A percentile compares a stretch with the other conserved stretches of the same genome.
These are phyloP conservation scores for Colletotrichum sp. DNA, from an alignment of 2,329 filamentous ascomycete genomes.

Conservation along the genomic window DNA sequence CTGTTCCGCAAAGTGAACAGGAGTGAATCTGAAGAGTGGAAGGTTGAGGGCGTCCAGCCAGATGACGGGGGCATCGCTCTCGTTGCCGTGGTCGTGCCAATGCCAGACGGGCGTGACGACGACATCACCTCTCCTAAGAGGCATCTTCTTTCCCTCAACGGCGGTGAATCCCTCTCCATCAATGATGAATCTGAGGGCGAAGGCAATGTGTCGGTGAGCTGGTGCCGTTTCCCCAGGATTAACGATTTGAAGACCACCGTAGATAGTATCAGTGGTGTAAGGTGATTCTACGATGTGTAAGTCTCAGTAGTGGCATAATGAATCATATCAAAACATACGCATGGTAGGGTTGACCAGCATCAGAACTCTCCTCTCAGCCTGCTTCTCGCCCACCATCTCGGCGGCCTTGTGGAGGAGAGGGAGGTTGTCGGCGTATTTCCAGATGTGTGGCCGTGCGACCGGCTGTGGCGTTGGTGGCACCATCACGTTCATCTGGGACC, in stretches of 20 bases:
- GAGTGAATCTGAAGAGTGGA: slow-evolving; percentile 54
- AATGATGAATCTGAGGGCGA: slow-evolving; percentile 63
- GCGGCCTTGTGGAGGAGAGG: slow-evolving; percentile 40
- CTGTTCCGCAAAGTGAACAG: slow-evolving; percentile 60
- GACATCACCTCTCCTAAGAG: slow-evolving; percentile 57
- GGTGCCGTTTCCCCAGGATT: slow-evolving; percentile 60
- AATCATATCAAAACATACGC: slow-evolving; percentile 29
- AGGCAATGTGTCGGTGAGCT: slow-evolving; percentile 61
- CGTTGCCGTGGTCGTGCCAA: slow-evolving; percentile 66
- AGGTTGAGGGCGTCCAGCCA: slow-evolving; percentile 64
- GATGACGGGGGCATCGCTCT: slow-evolving; percentile 57
- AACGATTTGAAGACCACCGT: slow-evolving; percentile 61
- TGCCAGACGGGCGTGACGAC: slow-evolving; percentile 64
- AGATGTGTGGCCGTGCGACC: slow-evolving; percentile 41
- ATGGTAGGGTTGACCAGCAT: slow-evolving; percentile 46
- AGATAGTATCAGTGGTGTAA: slow-evolving; percentile 63
- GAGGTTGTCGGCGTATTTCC: slow-evolving; percentile 39
- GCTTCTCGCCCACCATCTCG: slow-evolving; percentile 38
- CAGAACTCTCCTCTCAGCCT: slow-evolving; percentile 45
- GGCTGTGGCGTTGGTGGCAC: slow-evolving; percentile 53
- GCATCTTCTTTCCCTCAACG: slow-evolving; percentile 57
- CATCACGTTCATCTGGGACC: slow-evolving; percentile 52
- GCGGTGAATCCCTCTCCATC: slow-evolving; percentile 63
- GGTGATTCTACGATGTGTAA: slow-evolving; percentile 44
- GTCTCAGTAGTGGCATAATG: fast-evolving